Conservation (phyloP, 2,329 filamentous ascomycete genomes). For the Huntiella bhutanensis region DNA sequence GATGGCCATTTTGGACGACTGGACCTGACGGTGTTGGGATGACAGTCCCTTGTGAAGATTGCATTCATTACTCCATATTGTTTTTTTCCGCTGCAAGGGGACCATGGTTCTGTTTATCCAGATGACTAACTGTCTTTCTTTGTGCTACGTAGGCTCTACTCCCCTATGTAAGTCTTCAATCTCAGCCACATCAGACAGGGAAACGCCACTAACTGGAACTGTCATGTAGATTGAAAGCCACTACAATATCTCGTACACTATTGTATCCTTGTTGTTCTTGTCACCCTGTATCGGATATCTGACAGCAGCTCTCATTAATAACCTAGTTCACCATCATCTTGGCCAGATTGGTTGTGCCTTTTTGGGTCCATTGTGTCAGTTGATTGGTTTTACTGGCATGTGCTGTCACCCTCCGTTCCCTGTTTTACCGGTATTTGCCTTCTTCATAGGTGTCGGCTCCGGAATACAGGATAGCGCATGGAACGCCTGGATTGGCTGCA, state of each 20-base stretch:
- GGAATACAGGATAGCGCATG: conserved; percentile 44
- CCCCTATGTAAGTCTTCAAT: conserved; percentile 22
- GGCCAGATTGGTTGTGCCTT: conserved; percentile 57
- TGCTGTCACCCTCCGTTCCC: conserved; percentile 51
- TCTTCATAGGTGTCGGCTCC: conserved; percentile 52
- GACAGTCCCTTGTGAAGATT: neutral
- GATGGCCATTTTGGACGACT: too few species aligned
- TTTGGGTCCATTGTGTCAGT: conserved; percentile 41
- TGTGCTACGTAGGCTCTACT: conserved; percentile 24
- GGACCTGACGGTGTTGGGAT: neutral
- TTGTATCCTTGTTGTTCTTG: conserved; percentile 48
- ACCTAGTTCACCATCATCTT: conserved; percentile 40
- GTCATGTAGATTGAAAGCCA: conserved; percentile 19
- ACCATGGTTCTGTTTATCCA: conserved; percentile 4
- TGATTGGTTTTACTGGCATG: conserved; percentile 46
- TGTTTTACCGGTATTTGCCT: conserved; percentile 43
- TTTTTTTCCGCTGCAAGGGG: neutral
- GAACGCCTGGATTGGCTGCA: conserved; percentile 47
- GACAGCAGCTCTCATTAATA: conserved; percentile 43
- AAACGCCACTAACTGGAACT: neutral
- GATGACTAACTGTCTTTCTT: conserved; percentile 1
- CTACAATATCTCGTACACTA: conserved; percentile 40
- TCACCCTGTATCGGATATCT: conserved; percentile 48
- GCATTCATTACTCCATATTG: neutral
- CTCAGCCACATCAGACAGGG: neutral